Conservation (phyloP, 176 grass and related monocot species). For the Avena sativa region DNA sequence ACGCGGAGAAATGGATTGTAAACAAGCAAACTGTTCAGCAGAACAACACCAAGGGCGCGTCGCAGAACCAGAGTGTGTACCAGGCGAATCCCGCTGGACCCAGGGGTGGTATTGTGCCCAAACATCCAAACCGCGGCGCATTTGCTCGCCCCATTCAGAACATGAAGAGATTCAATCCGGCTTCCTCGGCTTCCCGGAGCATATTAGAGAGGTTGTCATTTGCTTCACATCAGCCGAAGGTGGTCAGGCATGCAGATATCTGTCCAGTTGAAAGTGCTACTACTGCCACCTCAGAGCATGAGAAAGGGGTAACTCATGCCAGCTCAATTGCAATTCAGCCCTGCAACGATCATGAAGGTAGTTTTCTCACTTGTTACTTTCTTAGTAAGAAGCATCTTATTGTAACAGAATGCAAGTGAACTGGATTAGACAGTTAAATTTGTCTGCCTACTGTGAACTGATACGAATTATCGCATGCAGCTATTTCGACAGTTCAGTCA, state of each 20-base stretch:
- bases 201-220: conserved; percentile 81
- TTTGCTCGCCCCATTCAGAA: conserved; percentile 43
- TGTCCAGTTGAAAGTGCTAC: conserved; percentile 35
- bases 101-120: conserved; percentile 44
- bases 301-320: conserved; percentile 32
- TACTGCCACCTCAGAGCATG: conserved; percentile 23
- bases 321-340: conserved; percentile 33
- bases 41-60: conserved; percentile 26
- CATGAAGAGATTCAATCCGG: conserved; percentile 59
- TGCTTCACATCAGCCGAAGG: conserved; percentile 57
- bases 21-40: conserved; percentile 68
- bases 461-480: conserved; percentile 40
- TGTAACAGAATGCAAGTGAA: conserved; percentile 12
- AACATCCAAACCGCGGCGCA: conserved; percentile 35
- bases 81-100: conserved; percentile 42
- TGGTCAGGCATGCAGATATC: conserved; percentile 48
- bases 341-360: conserved; percentile 66
- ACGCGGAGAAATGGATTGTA: conserved; percentile 98
- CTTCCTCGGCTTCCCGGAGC: conserved; percentile 52
- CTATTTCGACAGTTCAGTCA: conserved; percentile 49
- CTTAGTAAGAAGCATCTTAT: not conserved
- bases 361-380: not conserved
- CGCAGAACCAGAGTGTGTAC: conserved; percentile 39
- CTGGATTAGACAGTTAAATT: not conserved
- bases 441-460: conserved; percentile 18